Evolutionary conservation across 2,329 filamentous ascomycete species (phyloP).

Genomic region (Aspergillus candidus): DNA sequence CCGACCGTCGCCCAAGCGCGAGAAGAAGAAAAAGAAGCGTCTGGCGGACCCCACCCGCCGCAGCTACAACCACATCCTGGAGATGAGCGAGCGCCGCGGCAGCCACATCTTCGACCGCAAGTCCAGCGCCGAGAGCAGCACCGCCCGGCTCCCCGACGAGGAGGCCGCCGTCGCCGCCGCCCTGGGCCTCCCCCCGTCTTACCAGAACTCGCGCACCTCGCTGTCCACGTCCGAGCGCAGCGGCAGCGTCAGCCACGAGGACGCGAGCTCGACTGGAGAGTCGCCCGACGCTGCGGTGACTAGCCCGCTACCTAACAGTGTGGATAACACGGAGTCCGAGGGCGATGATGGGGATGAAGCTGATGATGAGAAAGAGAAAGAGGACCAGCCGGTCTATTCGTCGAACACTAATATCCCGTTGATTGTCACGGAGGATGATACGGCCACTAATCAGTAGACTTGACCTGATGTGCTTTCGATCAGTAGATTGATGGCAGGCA

Average conservation of each 20-base stretch:
- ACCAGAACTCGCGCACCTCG: constrained; percentile 28
- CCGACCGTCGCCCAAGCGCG: constrained; percentile 75
- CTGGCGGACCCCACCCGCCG: constrained; percentile 68
- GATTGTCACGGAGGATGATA: constrained; percentile 14
- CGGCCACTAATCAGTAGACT: background rate
- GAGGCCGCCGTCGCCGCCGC: constrained; percentile 48
- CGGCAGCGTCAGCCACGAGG: constrained; percentile 27
- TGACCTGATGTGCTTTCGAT: too few species aligned
- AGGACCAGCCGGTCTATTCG: background rate
- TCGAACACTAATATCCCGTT: constrained; percentile 12
- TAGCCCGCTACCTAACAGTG: constrained; percentile 17
- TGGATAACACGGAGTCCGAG: constrained; percentile 21
- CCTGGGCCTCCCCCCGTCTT: constrained; percentile 38
- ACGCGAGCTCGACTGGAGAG: constrained; percentile 16
- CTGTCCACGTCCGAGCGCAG: constrained; percentile 29
- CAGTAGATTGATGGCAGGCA: too few species aligned
- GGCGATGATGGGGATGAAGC: constrained; percentile 18
- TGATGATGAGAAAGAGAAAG: constrained; percentile 3
- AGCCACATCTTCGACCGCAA: constrained; percentile 49
- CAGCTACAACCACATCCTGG: constrained; percentile 71
- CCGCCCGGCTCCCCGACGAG: constrained; percentile 41
- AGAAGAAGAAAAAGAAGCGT: constrained; percentile 85
- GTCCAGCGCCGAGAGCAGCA: constrained; percentile 42
- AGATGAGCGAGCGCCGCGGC: constrained; percentile 51
- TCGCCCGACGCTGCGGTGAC: constrained; percentile 17